Conservation (phyloP, 2,329 filamentous ascomycete species). For the Botrytis cinerea region DNA sequence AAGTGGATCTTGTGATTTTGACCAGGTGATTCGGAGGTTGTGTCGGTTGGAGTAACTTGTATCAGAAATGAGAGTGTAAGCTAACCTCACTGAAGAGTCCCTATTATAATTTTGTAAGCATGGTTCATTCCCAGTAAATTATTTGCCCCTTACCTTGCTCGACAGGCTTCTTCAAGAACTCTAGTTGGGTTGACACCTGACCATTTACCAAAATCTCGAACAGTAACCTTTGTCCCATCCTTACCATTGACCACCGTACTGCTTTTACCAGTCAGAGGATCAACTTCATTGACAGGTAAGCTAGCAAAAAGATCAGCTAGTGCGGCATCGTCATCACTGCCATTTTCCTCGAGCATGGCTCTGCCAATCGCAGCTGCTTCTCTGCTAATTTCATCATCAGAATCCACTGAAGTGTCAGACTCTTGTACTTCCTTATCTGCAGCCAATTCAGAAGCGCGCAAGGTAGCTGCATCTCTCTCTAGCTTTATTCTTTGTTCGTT, state of each 20-base stretch:
- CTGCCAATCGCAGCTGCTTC: slow-evolving; percentile 61
- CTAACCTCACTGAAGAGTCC: slow-evolving; percentile 68
- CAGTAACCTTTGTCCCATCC: slow-evolving; percentile 57
- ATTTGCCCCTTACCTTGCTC: slow-evolving; percentile 60
- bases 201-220: slow-evolving; percentile 84
- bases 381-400: slow-evolving; percentile 50
- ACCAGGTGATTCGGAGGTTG: slow-evolving; percentile 74
- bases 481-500: slow-evolving; percentile 58
- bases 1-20: slow-evolving; percentile 64
- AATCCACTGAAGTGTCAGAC: slow-evolving; percentile 43
- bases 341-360: slow-evolving; percentile 57
- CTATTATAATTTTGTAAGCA: slow-evolving; percentile 46
- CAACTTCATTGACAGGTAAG: slow-evolving; percentile 61
- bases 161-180: slow-evolving; percentile 84
- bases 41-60: slow-evolving; percentile 76
- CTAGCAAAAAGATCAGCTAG: slow-evolving; percentile 60
- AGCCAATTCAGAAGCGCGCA: slow-evolving; percentile 42
- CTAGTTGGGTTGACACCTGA: slow-evolving; percentile 74
- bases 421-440: slow-evolving; percentile 34
- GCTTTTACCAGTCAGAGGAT: slow-evolving; percentile 59
- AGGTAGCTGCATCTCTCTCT: slow-evolving; percentile 60
- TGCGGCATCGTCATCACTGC: slow-evolving; percentile 54
- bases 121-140: background rate
- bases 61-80: slow-evolving; percentile 69
- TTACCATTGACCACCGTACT: slow-evolving; percentile 55